These are phyloP conservation scores for Maudiozyma saulgeensis DNA, from an alignment of 805 yeast species.

Conservation along the genomic window DNA sequence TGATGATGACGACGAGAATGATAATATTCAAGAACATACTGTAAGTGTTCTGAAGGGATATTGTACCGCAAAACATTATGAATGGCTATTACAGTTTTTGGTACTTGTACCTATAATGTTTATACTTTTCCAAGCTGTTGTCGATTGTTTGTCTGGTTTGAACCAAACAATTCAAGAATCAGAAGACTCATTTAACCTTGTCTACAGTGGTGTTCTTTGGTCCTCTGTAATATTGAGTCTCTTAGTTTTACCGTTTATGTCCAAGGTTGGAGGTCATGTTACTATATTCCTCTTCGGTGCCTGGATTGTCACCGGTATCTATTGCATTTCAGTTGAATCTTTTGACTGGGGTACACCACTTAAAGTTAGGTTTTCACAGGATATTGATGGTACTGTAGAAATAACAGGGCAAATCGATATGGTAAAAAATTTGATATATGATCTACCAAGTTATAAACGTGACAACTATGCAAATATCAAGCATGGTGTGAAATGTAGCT, in stretches of 20 bases:
- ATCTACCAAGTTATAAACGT: constrained; percentile 54
- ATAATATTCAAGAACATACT: background rate
- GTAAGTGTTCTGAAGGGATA: background rate
- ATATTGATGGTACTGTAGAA: constrained; percentile 32
- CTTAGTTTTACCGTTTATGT: constrained; percentile 59
- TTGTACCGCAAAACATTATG: constrained; percentile 35
- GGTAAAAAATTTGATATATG: constrained; percentile 39
- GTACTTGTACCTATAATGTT: constrained; percentile 57
- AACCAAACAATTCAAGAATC: constrained; percentile 69
- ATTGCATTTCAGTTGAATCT: background rate
- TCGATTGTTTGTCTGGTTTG: constrained; percentile 36
- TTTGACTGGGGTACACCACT: constrained; percentile 4
- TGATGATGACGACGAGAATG: background rate
- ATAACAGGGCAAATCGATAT: constrained; percentile 6
- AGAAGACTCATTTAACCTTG: constrained; percentile 31
- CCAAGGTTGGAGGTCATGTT: constrained; percentile 44
- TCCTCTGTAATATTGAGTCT: constrained; percentile 33
- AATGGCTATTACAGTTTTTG: constrained; percentile 72
- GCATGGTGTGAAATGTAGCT: constrained; percentile 29
- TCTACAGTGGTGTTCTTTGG: constrained; percentile 27
- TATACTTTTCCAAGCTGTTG: constrained; percentile 44
- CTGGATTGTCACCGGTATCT: constrained; percentile 32
- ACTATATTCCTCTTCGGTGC: constrained; percentile 33
- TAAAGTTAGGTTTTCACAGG: constrained; percentile 24
- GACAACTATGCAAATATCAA: constrained; percentile 7